Evolutionary conservation across 2,329 filamentous ascomycete species (phyloP).

Genomic region (Alternaria sp.): DNA sequence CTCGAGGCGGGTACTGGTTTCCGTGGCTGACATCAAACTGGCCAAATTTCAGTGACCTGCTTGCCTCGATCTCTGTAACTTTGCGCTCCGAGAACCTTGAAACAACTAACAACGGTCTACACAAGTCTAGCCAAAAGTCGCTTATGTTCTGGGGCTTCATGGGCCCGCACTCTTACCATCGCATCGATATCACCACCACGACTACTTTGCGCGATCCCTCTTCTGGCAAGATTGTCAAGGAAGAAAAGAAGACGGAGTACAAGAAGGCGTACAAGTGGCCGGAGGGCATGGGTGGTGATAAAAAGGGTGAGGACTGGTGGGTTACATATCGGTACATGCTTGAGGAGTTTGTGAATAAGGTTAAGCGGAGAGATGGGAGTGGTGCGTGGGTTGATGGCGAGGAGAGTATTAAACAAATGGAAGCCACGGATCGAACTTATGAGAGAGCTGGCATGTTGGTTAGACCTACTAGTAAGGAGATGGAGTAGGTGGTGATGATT

Average conservation of each 20-base stretch:
- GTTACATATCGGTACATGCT: conserved; percentile 49
- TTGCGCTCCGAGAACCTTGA: conserved; percentile 18
- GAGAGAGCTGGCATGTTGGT: conserved; percentile 38
- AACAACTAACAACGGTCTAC: conserved; percentile 8
- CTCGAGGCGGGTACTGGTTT: conserved; percentile 30
- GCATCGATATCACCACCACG: conserved; percentile 28
- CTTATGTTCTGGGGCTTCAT: conserved; percentile 31
- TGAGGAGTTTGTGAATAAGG: conserved; percentile 48
- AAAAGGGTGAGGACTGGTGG: conserved; percentile 41
- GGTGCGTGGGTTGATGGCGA: conserved; percentile 42
- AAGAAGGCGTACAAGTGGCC: conserved; percentile 43
- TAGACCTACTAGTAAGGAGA: conserved; percentile 29
- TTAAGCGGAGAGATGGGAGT: conserved; percentile 39
- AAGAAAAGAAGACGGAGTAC: conserved; percentile 17
- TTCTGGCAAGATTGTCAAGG: conserved; percentile 17
- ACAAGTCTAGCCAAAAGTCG: conserved; percentile 20
- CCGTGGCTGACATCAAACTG: conserved; percentile 32
- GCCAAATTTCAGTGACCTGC: conserved; percentile 22
- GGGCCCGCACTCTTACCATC: conserved; percentile 31
- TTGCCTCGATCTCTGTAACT: conserved; percentile 21
- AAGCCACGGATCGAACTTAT: conserved; percentile 48
- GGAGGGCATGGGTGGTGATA: conserved; percentile 33
- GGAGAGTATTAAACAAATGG: conserved; percentile 50
- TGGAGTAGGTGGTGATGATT: conserved; percentile 4
- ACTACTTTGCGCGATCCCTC: conserved; percentile 7